Base-by-base conservation (phyloP, 1,139 yeast genomes). In the Magnusiomyces magnusii region DNA sequence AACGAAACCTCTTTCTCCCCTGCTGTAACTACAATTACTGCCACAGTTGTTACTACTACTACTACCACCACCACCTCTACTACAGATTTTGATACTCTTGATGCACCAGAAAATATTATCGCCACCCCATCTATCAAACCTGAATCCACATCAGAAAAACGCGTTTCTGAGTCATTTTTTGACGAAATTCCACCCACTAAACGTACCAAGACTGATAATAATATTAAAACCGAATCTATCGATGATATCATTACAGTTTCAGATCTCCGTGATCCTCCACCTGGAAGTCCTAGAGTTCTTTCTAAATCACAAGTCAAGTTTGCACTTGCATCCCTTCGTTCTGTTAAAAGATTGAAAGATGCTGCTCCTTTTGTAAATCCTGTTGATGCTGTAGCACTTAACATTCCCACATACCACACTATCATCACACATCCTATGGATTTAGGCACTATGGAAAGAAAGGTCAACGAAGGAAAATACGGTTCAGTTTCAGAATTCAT, bases 401-500 rank as follows among this genome's bases (percentile, higher is more conserved):
- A 92, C 68, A 87, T 95, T 61, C 99, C 99, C 2, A 84, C 88
- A 61, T 93, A 93, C 72, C 89, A 86, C 71, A 90, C 90, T 68
- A 84, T 83, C 68, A 84, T 95, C 66, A 80, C 82, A 63, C 78
- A 87, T 65, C 99, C 99, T 49, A 93, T 95, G 98, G 99, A 95
- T 71, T 76, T 93, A 55, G 81, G 92, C 3, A 91, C 98, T 1
- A 88, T 93, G 66, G 99, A 95, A 72, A 82, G 81, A 66, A 93
- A 92, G 72, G 75, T 92, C 54, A 78, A 71, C 56, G 82, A 74
- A 15, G 82, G 83, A 68, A 93, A 91, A 2, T 93, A 92, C 72
- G 85, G 80, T 62, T 78, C 81, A 5, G 84, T 91, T 10, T 79
- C 80, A 60, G 85, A 85, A 64, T 82, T 92, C 57, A 80, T 80